Evolutionary conservation across 495 filamentous ascomycete species (phyloP).

Genomic region (Tuber magnatum): DNA sequence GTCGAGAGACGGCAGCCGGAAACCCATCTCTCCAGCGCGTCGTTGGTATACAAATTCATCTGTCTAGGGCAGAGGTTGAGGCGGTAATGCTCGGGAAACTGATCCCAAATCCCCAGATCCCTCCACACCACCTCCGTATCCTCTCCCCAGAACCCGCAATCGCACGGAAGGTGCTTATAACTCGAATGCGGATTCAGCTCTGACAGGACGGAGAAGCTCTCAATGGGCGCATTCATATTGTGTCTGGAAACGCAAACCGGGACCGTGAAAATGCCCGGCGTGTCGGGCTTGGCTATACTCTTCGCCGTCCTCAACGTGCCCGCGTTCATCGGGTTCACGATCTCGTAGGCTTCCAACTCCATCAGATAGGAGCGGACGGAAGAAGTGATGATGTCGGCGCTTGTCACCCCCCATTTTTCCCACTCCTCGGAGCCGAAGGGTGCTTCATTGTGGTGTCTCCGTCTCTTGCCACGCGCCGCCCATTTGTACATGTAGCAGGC

Average conservation of each 20-base stretch:
- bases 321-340: slow-evolving; percentile 1
- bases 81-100: slow-evolving; percentile 21
- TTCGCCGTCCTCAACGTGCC: slow-evolving; percentile 17
- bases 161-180: slow-evolving; percentile 36
- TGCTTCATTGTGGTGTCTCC: slow-evolving; percentile 31
- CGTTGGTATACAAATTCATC: slow-evolving; percentile 14
- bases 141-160: slow-evolving; percentile 33
- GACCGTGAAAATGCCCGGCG: slow-evolving; percentile 30
- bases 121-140: slow-evolving; percentile 31
- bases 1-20: slow-evolving; percentile 29
- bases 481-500: slow-evolving; percentile 40
- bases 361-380: slow-evolving; percentile 24
- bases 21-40: slow-evolving; percentile 32
- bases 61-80: slow-evolving; percentile 28
- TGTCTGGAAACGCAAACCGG: slow-evolving; percentile 35
- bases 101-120: slow-evolving; percentile 25
- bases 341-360: slow-evolving; percentile 1
- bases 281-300: slow-evolving; percentile 22
- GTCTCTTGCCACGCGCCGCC: slow-evolving; percentile 19
- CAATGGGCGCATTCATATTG: slow-evolving; percentile 32
- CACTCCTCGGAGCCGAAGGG: slow-evolving; percentile 30
- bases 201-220: slow-evolving; percentile 21
- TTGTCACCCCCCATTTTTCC: slow-evolving; percentile 25
- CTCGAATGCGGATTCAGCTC: slow-evolving; percentile 20
- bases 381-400: slow-evolving; percentile 29